Evolutionary conservation across 1,284 basidiomycete species (phyloP), one percentile per base, ranked within the genome.

Genomic region (Cutaneotrichosporon cyanovorans): DNA sequence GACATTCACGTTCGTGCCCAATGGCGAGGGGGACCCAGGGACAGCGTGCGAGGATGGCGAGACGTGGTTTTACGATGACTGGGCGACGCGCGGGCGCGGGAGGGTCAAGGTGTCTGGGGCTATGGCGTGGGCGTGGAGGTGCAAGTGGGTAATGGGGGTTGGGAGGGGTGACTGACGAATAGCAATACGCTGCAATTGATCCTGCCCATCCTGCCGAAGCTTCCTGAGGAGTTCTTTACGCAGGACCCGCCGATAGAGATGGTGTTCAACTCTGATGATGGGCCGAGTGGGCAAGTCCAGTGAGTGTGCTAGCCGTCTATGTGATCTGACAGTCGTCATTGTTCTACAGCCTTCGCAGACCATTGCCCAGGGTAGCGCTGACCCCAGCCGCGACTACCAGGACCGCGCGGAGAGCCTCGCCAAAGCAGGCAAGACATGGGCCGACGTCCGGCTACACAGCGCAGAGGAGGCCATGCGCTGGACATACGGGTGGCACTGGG

Each of bases 401-500:
- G 51, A 62, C n/a, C 55, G 60, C 34, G 48, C 55, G 19, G 59
- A 61, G 44, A 42, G 46, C 6, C 39, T 64, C 9, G 62, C 51
- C 14, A 50, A 37, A 40, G 49, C 56, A 5, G 53, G 58, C 21
- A 59, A 60, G 45, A 28, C 46, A 0, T 68, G 65, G 65, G 50
- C 62, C 12, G 45, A 56, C 7, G 41, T 48, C 0, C 58, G 62
- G 36, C 46, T 68, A 16, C 18, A 53, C 7, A 55, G 55, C 20
- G 58, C 59, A 1, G 65, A 68, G 49, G 51, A 60, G 30, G 37
- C 48, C 9, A 59, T 61, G 58, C 46, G 56, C 3, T 60, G 53
- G 53, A 68, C 65, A 0, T 57, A 54, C 37, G 65, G 65, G 16
- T 66, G 65, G 63, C 50, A 57, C 23, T 66, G 64, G 66, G 37